Evolutionary conservation across 2,329 filamentous ascomycete genomes (phyloP).

Genomic region (Drechslera avenae): DNA sequence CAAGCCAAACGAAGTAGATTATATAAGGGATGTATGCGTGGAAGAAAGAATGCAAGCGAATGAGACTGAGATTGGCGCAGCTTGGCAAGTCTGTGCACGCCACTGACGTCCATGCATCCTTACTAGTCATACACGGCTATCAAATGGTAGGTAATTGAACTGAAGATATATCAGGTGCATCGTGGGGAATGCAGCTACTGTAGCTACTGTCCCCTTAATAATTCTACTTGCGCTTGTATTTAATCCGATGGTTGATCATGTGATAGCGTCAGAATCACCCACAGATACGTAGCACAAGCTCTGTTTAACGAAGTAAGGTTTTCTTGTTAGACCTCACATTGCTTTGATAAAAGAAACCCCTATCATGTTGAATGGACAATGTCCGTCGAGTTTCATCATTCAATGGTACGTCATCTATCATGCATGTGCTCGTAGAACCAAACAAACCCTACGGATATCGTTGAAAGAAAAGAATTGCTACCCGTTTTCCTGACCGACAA

Average conservation of each 20-base stretch:
- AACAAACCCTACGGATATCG: constrained; percentile 30
- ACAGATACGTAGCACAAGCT: too few species aligned
- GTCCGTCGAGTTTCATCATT: constrained; percentile 11
- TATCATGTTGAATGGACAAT: constrained; percentile 1
- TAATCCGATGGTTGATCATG: too few species aligned
- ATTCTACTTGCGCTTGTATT: too few species aligned
- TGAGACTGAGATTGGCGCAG: not conserved
- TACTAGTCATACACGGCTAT: not conserved
- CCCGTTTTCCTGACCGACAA: constrained; percentile 1
- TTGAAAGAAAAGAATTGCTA: constrained; percentile 16
- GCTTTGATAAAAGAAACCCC: not conserved
- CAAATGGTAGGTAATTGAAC: not conserved
- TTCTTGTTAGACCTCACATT: not conserved
- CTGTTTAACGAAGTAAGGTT: too few species aligned
- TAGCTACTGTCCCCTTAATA: too few species aligned
- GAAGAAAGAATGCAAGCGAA: not conserved
- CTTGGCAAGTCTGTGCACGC: constrained; percentile 6
- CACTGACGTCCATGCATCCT: not conserved
- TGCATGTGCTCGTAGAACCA: constrained; percentile 23
- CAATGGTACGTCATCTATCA: constrained; percentile 27
- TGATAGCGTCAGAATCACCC: too few species aligned
- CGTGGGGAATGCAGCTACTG: too few species aligned
- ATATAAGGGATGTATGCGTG: not conserved
- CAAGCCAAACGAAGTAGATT: not conserved
- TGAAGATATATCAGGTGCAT: too few species aligned